A percentile compares a stretch with the other conserved stretches of the same genome.
These are phyloP conservation scores for Pseudocercospora crystallina DNA, from an alignment of 2,329 filamentous ascomycete genomes.

Conservation along the genomic window DNA sequence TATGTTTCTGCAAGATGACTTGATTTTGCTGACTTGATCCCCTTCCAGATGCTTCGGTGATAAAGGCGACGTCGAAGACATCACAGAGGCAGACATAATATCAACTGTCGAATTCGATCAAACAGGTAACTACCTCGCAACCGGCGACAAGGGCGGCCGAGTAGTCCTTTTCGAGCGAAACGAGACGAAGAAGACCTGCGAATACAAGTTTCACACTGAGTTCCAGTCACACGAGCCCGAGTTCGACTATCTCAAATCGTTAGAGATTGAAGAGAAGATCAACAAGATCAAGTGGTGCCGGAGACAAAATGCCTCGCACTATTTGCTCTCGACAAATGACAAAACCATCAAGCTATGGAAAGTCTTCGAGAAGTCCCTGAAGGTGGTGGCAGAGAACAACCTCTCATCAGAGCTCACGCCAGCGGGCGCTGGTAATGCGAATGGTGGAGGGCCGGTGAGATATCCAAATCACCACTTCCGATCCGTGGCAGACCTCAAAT, in stretches of 20 bases:
- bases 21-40: slow-evolving; percentile 24
- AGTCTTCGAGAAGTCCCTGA: slow-evolving; percentile 98
- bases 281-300: slow-evolving; percentile 99
- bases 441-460: slow-evolving; percentile 75
- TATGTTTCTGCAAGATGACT: not conserved
- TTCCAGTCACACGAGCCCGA: slow-evolving; percentile 99
- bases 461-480: slow-evolving; percentile 74
- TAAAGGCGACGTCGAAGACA: slow-evolving; percentile 98
- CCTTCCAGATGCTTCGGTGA: slow-evolving; percentile 88
- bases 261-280: slow-evolving; percentile 99
- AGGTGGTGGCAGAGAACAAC: slow-evolving; percentile 98
- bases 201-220: slow-evolving; percentile 99
- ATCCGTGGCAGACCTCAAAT: slow-evolving; percentile 78
- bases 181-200: slow-evolving; percentile 99
- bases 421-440: slow-evolving; percentile 58
- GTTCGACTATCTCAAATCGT: slow-evolving; percentile 98
- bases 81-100: slow-evolving; percentile 95
- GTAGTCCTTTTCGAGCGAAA: slow-evolving; percentile 90
- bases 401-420: slow-evolving; percentile 92
- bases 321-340: slow-evolving; percentile 96
- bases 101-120: slow-evolving; percentile 90
- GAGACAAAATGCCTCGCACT: slow-evolving; percentile 97
- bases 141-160: slow-evolving; percentile 83
- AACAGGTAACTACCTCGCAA: slow-evolving; percentile 84
- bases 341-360: slow-evolving; percentile 99